Conservation (phyloP, 2,329 filamentous ascomycete species). For the Xylariaceae sp. region DNA sequence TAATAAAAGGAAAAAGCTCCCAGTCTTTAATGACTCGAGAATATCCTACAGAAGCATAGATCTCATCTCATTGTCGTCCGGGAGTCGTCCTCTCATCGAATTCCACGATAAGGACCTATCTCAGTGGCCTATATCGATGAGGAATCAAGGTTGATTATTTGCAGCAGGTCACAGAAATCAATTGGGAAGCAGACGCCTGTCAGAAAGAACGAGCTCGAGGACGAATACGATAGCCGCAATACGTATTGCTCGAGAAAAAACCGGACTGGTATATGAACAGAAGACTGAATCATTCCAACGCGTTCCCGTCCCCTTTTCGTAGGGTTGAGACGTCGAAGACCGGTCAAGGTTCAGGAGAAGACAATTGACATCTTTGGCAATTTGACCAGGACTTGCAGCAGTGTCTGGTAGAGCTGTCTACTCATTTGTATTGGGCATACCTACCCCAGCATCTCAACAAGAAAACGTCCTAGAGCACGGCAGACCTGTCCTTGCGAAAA, state of each 20-base stretch:
- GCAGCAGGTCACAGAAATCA: neutral
- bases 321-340: neutral
- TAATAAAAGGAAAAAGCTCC: neutral
- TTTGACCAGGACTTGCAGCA: neutral
- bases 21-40: conserved; percentile 6
- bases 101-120: neutral
- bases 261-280: neutral
- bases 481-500: neutral
- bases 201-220: neutral
- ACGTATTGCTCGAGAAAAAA: neutral
- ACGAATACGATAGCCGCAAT: neutral
- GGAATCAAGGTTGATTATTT: neutral
- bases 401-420: neutral
- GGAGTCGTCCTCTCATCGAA: neutral
- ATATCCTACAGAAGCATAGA: conserved; percentile 1
- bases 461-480: neutral
- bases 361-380: neutral
- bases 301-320: neutral
- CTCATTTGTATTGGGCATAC: neutral
- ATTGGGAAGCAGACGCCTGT: neutral
- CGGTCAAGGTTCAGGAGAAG: neutral
- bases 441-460: neutral
- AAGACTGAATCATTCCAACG: neutral
- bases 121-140: neutral
- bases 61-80: conserved; percentile 3